Percentiles rank a stretch among this genome's conserved stretches.
These are phyloP conservation scores for Gautieria morchelliformis DNA, from an alignment of 768 basidiomycete species.

Conservation along the genomic window DNA sequence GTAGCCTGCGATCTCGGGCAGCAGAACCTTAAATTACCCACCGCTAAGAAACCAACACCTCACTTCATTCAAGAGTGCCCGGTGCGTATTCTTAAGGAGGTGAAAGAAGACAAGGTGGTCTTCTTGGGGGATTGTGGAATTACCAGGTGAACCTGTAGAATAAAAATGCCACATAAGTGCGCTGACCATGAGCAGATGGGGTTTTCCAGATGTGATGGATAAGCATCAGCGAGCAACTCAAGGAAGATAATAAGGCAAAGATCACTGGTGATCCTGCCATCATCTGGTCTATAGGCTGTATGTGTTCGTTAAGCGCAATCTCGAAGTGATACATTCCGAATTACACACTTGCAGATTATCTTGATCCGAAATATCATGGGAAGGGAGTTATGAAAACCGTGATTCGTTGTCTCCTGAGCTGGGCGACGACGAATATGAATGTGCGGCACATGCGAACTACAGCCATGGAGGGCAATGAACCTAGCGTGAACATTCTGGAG, in stretches of 20 bases:
- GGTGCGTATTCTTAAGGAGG: slow-evolving; percentile 41
- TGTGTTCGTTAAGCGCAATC: slow-evolving; percentile 9
- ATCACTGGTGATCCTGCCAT: slow-evolving; percentile 43
- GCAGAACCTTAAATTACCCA: slow-evolving; percentile 15
- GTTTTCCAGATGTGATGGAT: slow-evolving; percentile 23
- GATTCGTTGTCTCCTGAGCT: slow-evolving; percentile 41
- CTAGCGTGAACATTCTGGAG: slow-evolving; percentile 55
- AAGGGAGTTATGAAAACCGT: slow-evolving; percentile 65
- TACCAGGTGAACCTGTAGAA: slow-evolving; percentile 19
- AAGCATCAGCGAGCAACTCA: slow-evolving; percentile 25
- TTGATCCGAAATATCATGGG: slow-evolving; percentile 51
- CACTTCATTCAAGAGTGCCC: slow-evolving; percentile 31
- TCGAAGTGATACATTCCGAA: neutral
- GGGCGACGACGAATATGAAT: slow-evolving; percentile 60
- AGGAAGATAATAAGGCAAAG: slow-evolving; percentile 32
- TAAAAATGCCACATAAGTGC: neutral
- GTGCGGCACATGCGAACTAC: slow-evolving; percentile 36
- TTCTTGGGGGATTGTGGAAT: slow-evolving; percentile 39
- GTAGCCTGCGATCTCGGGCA: slow-evolving; percentile 22
- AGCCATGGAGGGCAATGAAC: slow-evolving; percentile 44
- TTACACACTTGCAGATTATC: slow-evolving; percentile 36
- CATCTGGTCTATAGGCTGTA: slow-evolving; percentile 55
- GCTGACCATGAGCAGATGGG: neutral
- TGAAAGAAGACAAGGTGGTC: slow-evolving; percentile 44
- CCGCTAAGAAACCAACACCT: neutral